Evolutionary conservation across 108 stramenopile genomes (phyloP).

Genomic region (Stephanodiscus minutulus): DNA sequence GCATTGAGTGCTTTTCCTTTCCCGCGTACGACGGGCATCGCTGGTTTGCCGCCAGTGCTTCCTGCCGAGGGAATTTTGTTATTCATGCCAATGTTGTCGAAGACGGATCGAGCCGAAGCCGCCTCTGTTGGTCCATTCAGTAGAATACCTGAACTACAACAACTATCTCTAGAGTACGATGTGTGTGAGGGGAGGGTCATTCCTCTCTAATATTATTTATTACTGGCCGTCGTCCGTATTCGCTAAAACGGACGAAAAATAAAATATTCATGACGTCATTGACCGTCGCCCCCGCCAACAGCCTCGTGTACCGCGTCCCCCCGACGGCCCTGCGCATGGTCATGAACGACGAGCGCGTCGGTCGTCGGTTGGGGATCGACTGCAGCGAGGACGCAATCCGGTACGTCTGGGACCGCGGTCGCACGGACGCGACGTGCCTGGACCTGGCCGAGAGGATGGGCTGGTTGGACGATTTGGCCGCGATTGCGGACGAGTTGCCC

Average conservation of each 20-base stretch:
- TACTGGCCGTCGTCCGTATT: no score
- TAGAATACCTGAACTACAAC: no score
- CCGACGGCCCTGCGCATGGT: slow-evolving; percentile 64
- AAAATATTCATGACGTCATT: no score
- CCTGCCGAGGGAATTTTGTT: no score
- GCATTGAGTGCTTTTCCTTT: slow-evolving; percentile 49
- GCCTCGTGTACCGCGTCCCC: slow-evolving; percentile 69
- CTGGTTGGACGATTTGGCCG: slow-evolving; percentile 54
- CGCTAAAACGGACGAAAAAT: no score
- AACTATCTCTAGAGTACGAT: no score
- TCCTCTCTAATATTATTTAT: no score
- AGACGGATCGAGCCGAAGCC: no score
- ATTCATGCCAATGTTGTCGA: no score
- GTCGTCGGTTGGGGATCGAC: slow-evolving; percentile 64
- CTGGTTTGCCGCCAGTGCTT: background rate
- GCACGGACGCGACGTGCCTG: slow-evolving; percentile 53
- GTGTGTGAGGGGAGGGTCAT: no score
- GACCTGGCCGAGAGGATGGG: slow-evolving; percentile 58
- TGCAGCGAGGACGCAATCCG: slow-evolving; percentile 42
- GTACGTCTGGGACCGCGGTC: slow-evolving; percentile 52
- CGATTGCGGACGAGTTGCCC: slow-evolving; percentile 58
- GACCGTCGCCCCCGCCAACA: slow-evolving; percentile 76
- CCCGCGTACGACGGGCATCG: slow-evolving; percentile 17
- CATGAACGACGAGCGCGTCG: slow-evolving; percentile 78
- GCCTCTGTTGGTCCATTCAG: no score